Evolutionary conservation across 768 basidiomycete species (phyloP), one percentile per base, ranked within the genome.

Genomic region (Mycena vitilis): DNA sequence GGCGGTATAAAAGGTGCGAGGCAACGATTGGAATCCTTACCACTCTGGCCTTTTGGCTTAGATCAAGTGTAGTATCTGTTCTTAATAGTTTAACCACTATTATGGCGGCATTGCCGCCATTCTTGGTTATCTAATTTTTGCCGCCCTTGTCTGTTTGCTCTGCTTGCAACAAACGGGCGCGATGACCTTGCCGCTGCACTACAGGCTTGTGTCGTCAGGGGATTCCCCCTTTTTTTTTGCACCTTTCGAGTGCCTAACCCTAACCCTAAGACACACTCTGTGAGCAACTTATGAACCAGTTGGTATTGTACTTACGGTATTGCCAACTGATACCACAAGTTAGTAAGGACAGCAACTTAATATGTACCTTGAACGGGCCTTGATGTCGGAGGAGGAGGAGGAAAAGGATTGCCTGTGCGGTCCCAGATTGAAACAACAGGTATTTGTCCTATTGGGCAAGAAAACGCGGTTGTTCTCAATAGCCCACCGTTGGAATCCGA

Each of bases 41-140:
- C 91, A 91, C 91, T 92, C 91, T 92, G 91, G 91, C 90, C 91
- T 92, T 91, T 92, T 93, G 92, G 92, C 92, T 94, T 93, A 93
- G 92, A 94, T 93, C 92, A 93, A 93, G 92, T 94, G 92, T 94
- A 93, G 92, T 94, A 94, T 93, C 92, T 94, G 92, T 93, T 93
- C 91, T 93, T 91, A 83, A 84, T 81, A 84, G 83, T 83, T 82
- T 83, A 84, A 84, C 85, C 84, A 84, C 85, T 86, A 85, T 86
- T 85, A 86, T 85, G 83, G 18, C 15, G 15, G 44, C 16, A 45
- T 20, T 6, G 16, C 44, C 15, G 15, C 18, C 16, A 45, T 45
- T 45, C 15, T 45, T 45, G 13, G 44, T 45, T 45, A 45, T 45
- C 44, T 45, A 45, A 45, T 45, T 45, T 45, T 45, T 45, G 44